These are phyloP conservation scores for Maudiozyma bulderi DNA, from an alignment of 805 yeast species.

Conservation along the genomic window DNA sequence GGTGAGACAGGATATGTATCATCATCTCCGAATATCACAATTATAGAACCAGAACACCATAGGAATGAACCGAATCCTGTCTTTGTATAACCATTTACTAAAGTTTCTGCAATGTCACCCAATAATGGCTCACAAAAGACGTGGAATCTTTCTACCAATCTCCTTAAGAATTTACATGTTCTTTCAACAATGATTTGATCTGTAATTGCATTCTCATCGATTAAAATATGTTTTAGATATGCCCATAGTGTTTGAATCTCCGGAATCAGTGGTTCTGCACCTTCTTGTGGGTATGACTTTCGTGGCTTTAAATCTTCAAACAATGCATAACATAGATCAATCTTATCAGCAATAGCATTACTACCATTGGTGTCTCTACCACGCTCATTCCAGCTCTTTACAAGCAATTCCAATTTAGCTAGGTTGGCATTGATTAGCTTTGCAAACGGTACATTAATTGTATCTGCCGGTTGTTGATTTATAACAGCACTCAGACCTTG, in stretches of 20 bases:
- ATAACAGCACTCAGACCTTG: conserved; percentile 87
- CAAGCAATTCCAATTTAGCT: conserved; percentile 17
- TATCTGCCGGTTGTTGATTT: conserved; percentile 45
- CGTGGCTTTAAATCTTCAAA: conserved; percentile 27
- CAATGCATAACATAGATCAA: conserved; percentile 39
- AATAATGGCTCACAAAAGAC: conserved; percentile 41
- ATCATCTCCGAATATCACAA: conserved; percentile 61
- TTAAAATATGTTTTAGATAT: conserved; percentile 14
- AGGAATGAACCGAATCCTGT: conserved; percentile 73
- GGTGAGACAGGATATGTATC: conserved; percentile 27
- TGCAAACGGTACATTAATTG: conserved; percentile 53
- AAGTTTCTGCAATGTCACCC: conserved; percentile 52
- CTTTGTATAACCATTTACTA: conserved; percentile 59
- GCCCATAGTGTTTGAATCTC: conserved; percentile 22
- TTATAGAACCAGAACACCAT: conserved; percentile 80
- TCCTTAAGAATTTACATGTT: conserved; percentile 55
- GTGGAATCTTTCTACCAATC: conserved; percentile 43
- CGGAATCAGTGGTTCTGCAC: conserved; percentile 24
- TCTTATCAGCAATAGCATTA: conserved; percentile 54
- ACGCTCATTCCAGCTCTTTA: conserved; percentile 16
- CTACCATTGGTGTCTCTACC: conserved; percentile 26
- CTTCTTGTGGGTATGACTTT: conserved; percentile 23
- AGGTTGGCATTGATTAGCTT: conserved; percentile 50
- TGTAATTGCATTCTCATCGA: conserved; percentile 16
- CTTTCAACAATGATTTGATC: conserved; percentile 48